phyloP scores from a whole-genome alignment of 768 basidiomycete species.

The Mycena vulgaris region DNA sequence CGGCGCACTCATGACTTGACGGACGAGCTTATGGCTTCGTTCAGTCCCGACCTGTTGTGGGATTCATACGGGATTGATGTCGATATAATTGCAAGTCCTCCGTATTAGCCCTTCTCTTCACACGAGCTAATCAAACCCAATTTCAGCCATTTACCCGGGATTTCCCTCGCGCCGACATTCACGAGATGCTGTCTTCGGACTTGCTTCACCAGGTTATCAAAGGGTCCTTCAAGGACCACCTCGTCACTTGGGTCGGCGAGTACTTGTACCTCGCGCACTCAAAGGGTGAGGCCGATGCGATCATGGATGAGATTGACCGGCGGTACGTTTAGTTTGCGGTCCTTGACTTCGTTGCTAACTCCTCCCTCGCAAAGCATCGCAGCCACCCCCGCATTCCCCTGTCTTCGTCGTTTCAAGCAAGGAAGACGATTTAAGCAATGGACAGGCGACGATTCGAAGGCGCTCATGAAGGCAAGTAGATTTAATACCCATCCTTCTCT shows the following conservation, averaged over 20 bases:
- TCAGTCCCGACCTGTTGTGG: not conserved
- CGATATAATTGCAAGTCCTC: not conserved
- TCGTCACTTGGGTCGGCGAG: constrained; percentile 50
- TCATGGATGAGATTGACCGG: constrained; percentile 50
- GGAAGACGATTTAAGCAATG: constrained; percentile 53
- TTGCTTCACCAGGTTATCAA: constrained; percentile 52
- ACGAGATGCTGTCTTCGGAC: constrained; percentile 48
- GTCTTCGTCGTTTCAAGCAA: constrained; percentile 46
- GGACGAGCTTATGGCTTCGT: not conserved
- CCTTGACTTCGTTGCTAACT: not conserved
- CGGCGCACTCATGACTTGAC: constrained; percentile 4
- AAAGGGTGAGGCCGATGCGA: constrained; percentile 31
- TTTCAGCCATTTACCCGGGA: not conserved
- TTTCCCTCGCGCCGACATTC: too few species aligned
- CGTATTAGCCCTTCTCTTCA: constrained; percentile 16
- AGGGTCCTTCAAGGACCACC: constrained; percentile 49
- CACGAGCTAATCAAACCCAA: not conserved
- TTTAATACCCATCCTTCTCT: not conserved
- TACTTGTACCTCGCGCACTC: constrained; percentile 42
- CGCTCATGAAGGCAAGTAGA: constrained; percentile 8
- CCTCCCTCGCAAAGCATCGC: constrained; percentile 41
- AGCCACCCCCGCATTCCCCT: constrained; percentile 43
- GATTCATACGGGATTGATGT: not conserved
- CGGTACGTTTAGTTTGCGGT: constrained; percentile 32
- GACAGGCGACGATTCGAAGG: constrained; percentile 56